phyloP scores from a whole-genome alignment of 805 yeast genomes.

The Brettanomyces naardenensis region DNA sequence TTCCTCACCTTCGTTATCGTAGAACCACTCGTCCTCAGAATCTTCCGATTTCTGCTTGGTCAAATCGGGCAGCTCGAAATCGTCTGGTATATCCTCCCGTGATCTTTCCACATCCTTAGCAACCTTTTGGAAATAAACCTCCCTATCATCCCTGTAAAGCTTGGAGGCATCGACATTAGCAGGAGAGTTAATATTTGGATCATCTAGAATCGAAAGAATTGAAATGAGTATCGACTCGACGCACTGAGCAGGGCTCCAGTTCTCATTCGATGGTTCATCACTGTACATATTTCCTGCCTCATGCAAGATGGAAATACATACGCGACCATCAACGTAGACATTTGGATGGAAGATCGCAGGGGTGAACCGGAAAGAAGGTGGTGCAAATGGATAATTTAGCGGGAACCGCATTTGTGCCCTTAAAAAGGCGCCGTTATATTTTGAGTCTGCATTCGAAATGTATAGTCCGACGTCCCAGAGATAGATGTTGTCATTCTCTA shows the following conservation, averaged over 20 bases:
- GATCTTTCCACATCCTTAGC: slow-evolving; percentile 77
- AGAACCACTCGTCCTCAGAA: slow-evolving; percentile 45
- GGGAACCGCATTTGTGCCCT: slow-evolving; percentile 94
- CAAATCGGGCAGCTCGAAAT: slow-evolving; percentile 65
- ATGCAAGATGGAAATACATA: slow-evolving; percentile 85
- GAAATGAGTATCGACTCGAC: slow-evolving; percentile 88
- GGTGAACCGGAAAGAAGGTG: slow-evolving; percentile 87
- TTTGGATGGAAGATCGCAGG: slow-evolving; percentile 95
- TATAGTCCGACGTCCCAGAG: slow-evolving; percentile 84
- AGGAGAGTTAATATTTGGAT: slow-evolving; percentile 88
- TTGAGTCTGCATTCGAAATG: slow-evolving; percentile 83
- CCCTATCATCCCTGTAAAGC: slow-evolving; percentile 76
- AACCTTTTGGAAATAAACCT: slow-evolving; percentile 67
- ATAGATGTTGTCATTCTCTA: slow-evolving; percentile 49
- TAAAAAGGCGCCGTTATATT: slow-evolving; percentile 91
- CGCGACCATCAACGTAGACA: slow-evolving; percentile 84
- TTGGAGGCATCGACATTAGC: slow-evolving; percentile 96
- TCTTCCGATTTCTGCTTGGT: slow-evolving; percentile 33
- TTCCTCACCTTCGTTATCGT: slow-evolving; percentile 56
- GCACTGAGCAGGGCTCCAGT: slow-evolving; percentile 91
- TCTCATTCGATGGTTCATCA: slow-evolving; percentile 89
- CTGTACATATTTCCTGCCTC: slow-evolving; percentile 85
- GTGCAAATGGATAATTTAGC: slow-evolving; percentile 80
- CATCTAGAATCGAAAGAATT: slow-evolving; percentile 83
- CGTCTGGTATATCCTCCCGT: slow-evolving; percentile 79